Conservation (phyloP, 805 yeast species). For the Candida parachauliodes region DNA sequence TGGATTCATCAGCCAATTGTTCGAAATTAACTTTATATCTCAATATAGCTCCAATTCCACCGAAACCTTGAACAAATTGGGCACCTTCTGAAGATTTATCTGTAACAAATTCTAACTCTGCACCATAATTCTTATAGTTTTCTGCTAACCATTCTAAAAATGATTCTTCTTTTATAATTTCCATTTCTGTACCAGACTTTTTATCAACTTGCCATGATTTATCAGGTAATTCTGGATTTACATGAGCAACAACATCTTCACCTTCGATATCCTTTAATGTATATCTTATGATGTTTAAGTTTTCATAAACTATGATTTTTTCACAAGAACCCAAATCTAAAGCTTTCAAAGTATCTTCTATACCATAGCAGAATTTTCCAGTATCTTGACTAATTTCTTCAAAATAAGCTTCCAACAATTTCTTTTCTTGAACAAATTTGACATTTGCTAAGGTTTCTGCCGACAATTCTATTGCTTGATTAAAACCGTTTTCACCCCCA, state of each 20-base stretch:
- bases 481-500: conserved; percentile 99
- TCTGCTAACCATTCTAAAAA: conserved; percentile 98
- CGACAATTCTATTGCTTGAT: conserved; percentile 97
- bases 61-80: conserved; percentile 95
- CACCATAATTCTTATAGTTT: conserved; percentile 91
- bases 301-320: conserved; percentile 87
- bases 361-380: conserved; percentile 97
- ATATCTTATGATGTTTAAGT: conserved; percentile 80
- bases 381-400: conserved; percentile 97
- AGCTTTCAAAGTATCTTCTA: conserved; percentile 94
- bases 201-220: conserved; percentile 77
- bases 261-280: conserved; percentile 83
- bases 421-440: conserved; percentile 97
- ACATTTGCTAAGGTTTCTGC: conserved; percentile 97
- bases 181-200: conserved; percentile 89
- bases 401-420: conserved; percentile 84
- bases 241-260: conserved; percentile 67
- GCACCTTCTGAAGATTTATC: conserved; percentile 98
- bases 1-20: conserved; percentile 84
- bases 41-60: conserved; percentile 96
- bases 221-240: conserved; percentile 68
- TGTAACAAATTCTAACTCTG: conserved; percentile 91
- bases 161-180: conserved; percentile 76
- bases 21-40: conserved; percentile 97
- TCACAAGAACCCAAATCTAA: conserved; percentile 96